Conservation (phyloP, 2,329 filamentous ascomycete genomes). For the Zasmidium citrigriseum region DNA sequence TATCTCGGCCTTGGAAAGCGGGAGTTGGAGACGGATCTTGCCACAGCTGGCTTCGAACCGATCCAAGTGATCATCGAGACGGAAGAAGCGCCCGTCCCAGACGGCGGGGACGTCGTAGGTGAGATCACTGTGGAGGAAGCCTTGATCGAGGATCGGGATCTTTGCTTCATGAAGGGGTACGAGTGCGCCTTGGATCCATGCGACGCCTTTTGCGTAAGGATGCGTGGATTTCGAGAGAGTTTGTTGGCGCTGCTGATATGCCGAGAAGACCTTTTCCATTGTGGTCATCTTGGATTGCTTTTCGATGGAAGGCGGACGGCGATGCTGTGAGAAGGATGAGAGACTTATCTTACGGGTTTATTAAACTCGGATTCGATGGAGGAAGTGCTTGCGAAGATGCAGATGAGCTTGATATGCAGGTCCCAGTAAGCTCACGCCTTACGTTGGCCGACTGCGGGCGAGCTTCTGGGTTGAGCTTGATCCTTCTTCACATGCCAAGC, state of each 20-base stretch:
- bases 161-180: slow-evolving; percentile 48
- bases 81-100: slow-evolving; percentile 56
- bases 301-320: too few species aligned
- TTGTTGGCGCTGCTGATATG: slow-evolving; percentile 36
- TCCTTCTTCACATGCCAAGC: too few species aligned
- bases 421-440: too few species aligned
- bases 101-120: slow-evolving; percentile 56
- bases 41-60: slow-evolving; percentile 47
- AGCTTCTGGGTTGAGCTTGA: too few species aligned
- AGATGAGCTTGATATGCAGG: too few species aligned
- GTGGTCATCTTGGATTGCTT: slow-evolving; percentile 39
- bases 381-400: too few species aligned
- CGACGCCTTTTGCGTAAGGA: slow-evolving; percentile 47
- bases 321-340: too few species aligned
- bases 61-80: slow-evolving; percentile 51
- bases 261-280: slow-evolving; percentile 47
- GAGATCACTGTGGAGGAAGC: slow-evolving; percentile 54
- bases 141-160: slow-evolving; percentile 55
- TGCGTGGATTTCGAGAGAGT: slow-evolving; percentile 38
- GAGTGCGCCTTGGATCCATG: slow-evolving; percentile 49
- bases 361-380: too few species aligned
- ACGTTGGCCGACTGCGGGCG: too few species aligned
- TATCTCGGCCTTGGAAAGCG: slow-evolving; percentile 38
- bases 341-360: too few species aligned
- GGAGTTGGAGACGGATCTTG: slow-evolving; percentile 50